These are phyloP conservation scores for Malassezia sympodialis DNA, from an alignment of 1,284 basidiomycete species.

Conservation along the genomic window DNA sequence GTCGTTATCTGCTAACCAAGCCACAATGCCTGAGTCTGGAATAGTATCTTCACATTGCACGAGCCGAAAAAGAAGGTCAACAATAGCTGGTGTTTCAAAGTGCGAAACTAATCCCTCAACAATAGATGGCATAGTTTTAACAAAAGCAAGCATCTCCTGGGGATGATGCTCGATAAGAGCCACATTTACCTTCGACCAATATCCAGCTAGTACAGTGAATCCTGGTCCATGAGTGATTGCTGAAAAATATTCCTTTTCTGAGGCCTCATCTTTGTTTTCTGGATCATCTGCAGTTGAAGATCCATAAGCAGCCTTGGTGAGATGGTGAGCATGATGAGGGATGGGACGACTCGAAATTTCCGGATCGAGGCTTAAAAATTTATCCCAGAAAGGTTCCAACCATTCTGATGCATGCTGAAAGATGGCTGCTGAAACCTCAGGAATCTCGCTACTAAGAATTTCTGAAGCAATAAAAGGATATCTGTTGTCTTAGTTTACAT, in stretches of 20 bases:
- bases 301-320: constrained; percentile 21
- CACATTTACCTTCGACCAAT: constrained; percentile 72
- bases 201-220: constrained; percentile 52
- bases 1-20: constrained; percentile 80
- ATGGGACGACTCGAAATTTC: constrained; percentile 22
- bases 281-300: background rate
- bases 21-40: constrained; percentile 63
- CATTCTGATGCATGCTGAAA: constrained; percentile 60
- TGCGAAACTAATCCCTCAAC: constrained; percentile 74
- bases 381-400: constrained; percentile 69
- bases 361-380: constrained; percentile 54
- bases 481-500: constrained; percentile 18
- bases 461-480: constrained; percentile 92
- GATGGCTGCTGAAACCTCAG: constrained; percentile 83
- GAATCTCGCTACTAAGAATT: constrained; percentile 88
- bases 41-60: constrained; percentile 82
- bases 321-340: constrained; percentile 41
- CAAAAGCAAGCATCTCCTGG: constrained; percentile 84
- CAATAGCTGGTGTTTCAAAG: constrained; percentile 79
- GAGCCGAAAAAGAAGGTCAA: constrained; percentile 81
- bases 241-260: constrained; percentile 4
- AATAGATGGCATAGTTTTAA: constrained; percentile 69
- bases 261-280: background rate
- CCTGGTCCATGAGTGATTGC: constrained; percentile 49
- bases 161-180: constrained; percentile 78